Percentiles rank a stretch among this genome's conserved stretches.
phyloP scores from a whole-genome alignment of 805 yeast species.

The Spathaspora hagerdaliae region DNA sequence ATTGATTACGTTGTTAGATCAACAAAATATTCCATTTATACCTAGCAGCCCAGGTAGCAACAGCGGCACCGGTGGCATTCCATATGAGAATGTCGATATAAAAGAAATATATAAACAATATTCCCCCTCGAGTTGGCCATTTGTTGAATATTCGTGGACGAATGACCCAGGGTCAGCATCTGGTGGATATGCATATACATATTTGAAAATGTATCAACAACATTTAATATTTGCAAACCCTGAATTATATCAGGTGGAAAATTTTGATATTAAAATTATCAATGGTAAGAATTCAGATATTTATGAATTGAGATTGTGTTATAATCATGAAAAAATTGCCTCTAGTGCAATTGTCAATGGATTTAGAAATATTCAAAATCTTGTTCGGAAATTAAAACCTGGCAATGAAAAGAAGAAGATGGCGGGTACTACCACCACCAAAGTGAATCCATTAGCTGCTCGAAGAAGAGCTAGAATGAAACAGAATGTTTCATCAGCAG shows the following conservation, averaged over 20 bases:
- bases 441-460: conserved; percentile 37
- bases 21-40: conserved; percentile 17
- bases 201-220: conserved; percentile 42
- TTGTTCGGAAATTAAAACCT: conserved; percentile 75
- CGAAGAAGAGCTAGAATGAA: conserved; percentile 39
- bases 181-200: conserved; percentile 84
- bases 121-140: conserved; percentile 66
- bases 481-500: conserved; percentile 9
- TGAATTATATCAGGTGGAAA: conserved; percentile 12
- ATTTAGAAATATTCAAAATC: conserved; percentile 88
- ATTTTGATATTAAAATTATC: conserved; percentile 33
- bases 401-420: conserved; percentile 11
- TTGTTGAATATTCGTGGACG: conserved; percentile 58
- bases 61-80: background rate
- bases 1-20: conserved; percentile 65
- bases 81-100: conserved; percentile 6
- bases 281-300: conserved; percentile 76
- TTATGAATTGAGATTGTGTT: conserved; percentile 59
- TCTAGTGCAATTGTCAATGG: conserved; percentile 74
- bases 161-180: conserved; percentile 77
- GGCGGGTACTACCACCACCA: conserved; percentile 8
- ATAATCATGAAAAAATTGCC: conserved; percentile 38
- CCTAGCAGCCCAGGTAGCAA: background rate
- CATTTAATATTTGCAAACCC: conserved; percentile 17
- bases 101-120: conserved; percentile 19